Evolutionary conservation across 495 filamentous ascomycete genomes (phyloP).

Genomic region (Penicillium longicatenatum): DNA sequence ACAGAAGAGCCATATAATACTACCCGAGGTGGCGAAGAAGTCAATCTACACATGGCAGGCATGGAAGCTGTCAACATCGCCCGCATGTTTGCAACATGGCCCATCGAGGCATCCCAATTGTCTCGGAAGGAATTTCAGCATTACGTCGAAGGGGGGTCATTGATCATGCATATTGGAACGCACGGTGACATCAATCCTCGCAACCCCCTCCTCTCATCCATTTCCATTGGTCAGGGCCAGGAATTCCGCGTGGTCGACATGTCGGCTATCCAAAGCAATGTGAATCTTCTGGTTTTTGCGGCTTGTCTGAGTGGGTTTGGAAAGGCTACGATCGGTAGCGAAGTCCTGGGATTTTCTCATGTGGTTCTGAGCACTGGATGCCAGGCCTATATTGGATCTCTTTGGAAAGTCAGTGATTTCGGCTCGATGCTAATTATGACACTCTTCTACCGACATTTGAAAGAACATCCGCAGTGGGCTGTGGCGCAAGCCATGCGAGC

Average conservation of each 20-base stretch:
- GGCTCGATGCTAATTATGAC: constrained; percentile 37
- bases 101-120: constrained; percentile 29
- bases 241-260: constrained; percentile 34
- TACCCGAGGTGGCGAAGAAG: constrained; percentile 13
- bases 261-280: constrained; percentile 26
- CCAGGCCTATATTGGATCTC: constrained; percentile 32
- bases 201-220: constrained; percentile 33
- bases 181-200: constrained; percentile 28
- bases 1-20: background rate
- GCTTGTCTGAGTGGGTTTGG: constrained; percentile 35
- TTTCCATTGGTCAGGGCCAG: constrained; percentile 28
- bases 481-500: constrained; percentile 22
- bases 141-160: constrained; percentile 23
- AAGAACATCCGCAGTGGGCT: constrained; percentile 7
- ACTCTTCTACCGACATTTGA: constrained; percentile 31
- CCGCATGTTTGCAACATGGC: constrained; percentile 30
- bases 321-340: constrained; percentile 26
- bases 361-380: constrained; percentile 33
- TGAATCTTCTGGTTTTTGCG: constrained; percentile 33
- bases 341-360: constrained; percentile 35
- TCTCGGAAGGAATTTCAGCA: constrained; percentile 25
- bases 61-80: constrained; percentile 35
- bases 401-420: constrained; percentile 36
- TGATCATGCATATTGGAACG: constrained; percentile 34
- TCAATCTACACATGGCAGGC: constrained; percentile 28